These are phyloP conservation scores for Rhizopus stolonifer DNA, from an alignment of 371 early-diverging fungal species.

Conservation along the genomic window DNA sequence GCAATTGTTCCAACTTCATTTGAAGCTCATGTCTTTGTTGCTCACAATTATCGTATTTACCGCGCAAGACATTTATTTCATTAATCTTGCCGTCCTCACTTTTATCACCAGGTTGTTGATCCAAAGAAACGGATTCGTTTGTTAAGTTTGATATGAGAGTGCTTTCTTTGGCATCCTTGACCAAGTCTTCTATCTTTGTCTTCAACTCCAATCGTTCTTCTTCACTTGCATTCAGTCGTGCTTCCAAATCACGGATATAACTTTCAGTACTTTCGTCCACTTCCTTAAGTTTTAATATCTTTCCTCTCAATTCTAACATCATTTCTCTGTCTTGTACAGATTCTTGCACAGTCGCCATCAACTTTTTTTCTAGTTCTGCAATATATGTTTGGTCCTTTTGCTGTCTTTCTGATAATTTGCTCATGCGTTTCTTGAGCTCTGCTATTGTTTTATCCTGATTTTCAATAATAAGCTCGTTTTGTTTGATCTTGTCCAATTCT, in stretches of 20 bases:
- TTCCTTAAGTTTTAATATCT: conserved; percentile 42
- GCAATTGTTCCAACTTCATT: conserved; percentile 11
- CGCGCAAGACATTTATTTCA: conserved; percentile 9
- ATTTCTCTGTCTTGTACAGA: conserved; percentile 39
- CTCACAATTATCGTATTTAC: conserved; percentile 13
- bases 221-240: conserved; percentile 35
- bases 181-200: conserved; percentile 26
- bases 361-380: conserved; percentile 45
- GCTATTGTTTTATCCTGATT: conserved; percentile 34
- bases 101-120: conserved; percentile 4
- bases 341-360: conserved; percentile 38
- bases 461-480: conserved; percentile 33
- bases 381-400: conserved; percentile 41
- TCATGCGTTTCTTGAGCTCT: conserved; percentile 29
- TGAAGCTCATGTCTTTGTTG: conserved; percentile 14
- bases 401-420: conserved; percentile 39
- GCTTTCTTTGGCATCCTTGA: conserved; percentile 12
- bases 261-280: conserved; percentile 49
- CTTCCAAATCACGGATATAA: conserved; percentile 50
- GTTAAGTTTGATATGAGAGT: conserved; percentile 7
- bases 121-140: conserved; percentile 3
- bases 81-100: conserved; percentile 18
- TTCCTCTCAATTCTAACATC: conserved; percentile 36
- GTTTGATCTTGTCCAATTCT: conserved; percentile 44
- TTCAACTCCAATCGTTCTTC: conserved; percentile 26